Base-by-base conservation (phyloP, 2,329 filamentous ascomycete genomes). In the Tolypocladium ovalisporum region DNA sequence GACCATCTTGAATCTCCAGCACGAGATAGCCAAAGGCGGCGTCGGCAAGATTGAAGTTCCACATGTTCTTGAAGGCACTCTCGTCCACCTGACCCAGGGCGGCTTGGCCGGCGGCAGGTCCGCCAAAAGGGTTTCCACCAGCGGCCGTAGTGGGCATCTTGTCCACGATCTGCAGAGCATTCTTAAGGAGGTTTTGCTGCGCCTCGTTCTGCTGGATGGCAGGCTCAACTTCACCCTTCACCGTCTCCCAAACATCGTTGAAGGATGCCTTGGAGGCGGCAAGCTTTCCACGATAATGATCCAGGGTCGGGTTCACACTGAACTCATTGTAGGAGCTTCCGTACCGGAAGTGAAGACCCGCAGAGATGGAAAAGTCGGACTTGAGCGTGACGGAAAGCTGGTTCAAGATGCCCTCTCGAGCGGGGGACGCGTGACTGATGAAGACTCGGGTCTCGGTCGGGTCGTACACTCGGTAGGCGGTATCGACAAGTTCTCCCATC, bases 1-100 rank as follows among this genome's bases (percentile, higher is more conserved):
- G 86, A 55, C 94, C 94, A 68, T 91, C 89, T 69, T 99, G 94
- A 59, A 99, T 87, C 71, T 99, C 94, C 58, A 99, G 76, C 19
- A 97, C 91, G 55, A 99, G 80, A 80, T 91, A 99, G 60, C 94
- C 94, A 71, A 97, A 99, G 24, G 94, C 93, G 57, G 94, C 94
- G 76, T 99, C 94, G 35, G 94, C 94, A 63, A 99, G 75, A 73
- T 97, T 97, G 76, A 99, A 99, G 74, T 99, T 99, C 94, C 94
- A 99, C 94, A 97, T 97, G 72, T 99, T 99, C 79, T 99, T 99
- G 82, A 99, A 99, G 1, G 94, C 94, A 67, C 92, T 97, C 78
- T 99, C 94, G 62, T 99, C 94, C 22, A 99, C 91, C 68, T 96
- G 89, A 36, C 94, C 94, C 54, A 90, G 86, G 58, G 84, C 82